Percentiles rank a stretch among this genome's conserved stretches.
phyloP scores from a whole-genome alignment of 805 yeast species.

The Lipomyces lipofer region DNA sequence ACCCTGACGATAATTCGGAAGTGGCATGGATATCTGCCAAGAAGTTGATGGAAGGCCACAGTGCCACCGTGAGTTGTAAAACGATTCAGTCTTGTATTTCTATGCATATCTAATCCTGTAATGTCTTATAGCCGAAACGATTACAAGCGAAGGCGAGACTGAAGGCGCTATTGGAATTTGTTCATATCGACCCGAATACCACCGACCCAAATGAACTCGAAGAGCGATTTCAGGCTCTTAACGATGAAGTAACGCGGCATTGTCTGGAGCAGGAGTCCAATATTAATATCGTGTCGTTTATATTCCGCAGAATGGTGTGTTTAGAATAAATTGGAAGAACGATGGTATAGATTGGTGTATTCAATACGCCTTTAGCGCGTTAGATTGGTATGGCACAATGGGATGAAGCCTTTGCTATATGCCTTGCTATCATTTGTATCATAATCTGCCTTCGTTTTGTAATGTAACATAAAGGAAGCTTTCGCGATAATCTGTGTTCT shows the following conservation, averaged over 20 bases:
- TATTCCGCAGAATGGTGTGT: slow-evolving; percentile 5
- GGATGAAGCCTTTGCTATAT: too few relatives aligned
- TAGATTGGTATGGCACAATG: too few relatives aligned
- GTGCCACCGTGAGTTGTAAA: too few relatives aligned
- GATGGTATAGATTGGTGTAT: not conserved
- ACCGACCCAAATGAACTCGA: slow-evolving; percentile 6
- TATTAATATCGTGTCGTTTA: slow-evolving; percentile 12
- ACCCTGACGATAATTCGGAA: slow-evolving; percentile 35
- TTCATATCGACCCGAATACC: slow-evolving; percentile 60
- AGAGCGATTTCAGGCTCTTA: slow-evolving; percentile 3
- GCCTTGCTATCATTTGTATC: not conserved
- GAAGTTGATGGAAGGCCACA: too few relatives aligned
- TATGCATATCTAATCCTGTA: slow-evolving; percentile 20
- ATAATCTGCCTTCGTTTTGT: not conserved
- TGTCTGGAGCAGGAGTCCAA: slow-evolving; percentile 1
- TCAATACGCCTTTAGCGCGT: too few relatives aligned
- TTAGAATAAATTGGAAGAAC: not conserved
- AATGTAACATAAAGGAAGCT: too few relatives aligned
- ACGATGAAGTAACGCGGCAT: slow-evolving; percentile 17
- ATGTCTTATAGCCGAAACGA: slow-evolving; percentile 30
- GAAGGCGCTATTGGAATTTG: slow-evolving; percentile 60
- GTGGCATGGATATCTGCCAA: too few relatives aligned
- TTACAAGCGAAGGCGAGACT: slow-evolving; percentile 50
- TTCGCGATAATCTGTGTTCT: too few relatives aligned
- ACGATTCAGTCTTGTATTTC: slow-evolving; percentile 8